A percentile compares a stretch with the other conserved stretches of the same genome.
Conservation (phyloP, 345 rosid species). For the Schrenkiella parvula region DNA sequence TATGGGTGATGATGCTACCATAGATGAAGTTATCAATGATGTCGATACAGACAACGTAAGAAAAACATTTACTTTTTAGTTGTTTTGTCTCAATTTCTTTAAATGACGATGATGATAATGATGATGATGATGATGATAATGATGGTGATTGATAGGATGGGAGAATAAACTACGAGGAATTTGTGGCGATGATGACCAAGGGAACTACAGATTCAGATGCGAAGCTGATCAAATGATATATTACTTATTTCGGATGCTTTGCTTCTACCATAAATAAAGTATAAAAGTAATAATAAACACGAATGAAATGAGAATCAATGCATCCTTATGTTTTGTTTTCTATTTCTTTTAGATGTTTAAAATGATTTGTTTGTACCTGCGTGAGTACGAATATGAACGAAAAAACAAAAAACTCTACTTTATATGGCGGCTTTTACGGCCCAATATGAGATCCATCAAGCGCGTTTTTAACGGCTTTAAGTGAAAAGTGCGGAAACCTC, state of each 20-base stretch:
- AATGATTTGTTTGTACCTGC: background rate
- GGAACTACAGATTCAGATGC: constrained; percentile 44
- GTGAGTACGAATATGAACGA: background rate
- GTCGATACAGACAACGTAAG: constrained; percentile 77
- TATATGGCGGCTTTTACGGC: no score
- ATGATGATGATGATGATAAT: background rate
- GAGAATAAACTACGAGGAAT: constrained; percentile 67
- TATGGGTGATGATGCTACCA: constrained; percentile 74
- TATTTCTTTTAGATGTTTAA: background rate
- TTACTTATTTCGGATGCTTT: background rate
- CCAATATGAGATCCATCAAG: background rate
- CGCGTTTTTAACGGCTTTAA: background rate
- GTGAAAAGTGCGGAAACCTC: background rate
- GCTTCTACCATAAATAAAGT: constrained; percentile 13
- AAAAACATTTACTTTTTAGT: background rate
- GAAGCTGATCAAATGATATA: constrained; percentile 22
- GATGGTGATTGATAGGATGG: constrained; percentile 49
- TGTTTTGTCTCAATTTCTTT: background rate
- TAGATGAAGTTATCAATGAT: constrained; percentile 72
- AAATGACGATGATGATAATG: no score
- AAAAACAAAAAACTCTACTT: no score
- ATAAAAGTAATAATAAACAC: background rate
- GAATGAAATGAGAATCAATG: background rate
- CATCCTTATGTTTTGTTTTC: background rate
- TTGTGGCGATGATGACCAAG: constrained; percentile 67